Evolutionary conservation across 2,329 filamentous ascomycete species (phyloP).

Genomic region (Alternaria sp.): DNA sequence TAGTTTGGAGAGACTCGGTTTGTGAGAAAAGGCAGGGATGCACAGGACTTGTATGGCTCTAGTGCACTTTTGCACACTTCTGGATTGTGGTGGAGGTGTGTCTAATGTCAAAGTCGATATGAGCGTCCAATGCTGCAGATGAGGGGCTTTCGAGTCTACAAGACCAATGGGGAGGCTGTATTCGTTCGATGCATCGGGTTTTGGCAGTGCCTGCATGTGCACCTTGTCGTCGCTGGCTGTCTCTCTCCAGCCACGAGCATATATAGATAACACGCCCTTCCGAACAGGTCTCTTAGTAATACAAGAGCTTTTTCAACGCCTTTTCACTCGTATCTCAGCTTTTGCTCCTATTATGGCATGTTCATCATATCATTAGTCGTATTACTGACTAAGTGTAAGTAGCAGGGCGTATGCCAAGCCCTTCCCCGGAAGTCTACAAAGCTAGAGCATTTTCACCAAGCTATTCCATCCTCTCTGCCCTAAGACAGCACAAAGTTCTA

Average conservation of each 20-base stretch:
- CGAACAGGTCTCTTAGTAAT: background rate
- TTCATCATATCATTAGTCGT: too few relatives aligned
- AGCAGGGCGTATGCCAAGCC: too few relatives aligned
- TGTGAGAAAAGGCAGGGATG: background rate
- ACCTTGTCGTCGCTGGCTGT: constrained; percentile 3
- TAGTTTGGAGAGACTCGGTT: background rate
- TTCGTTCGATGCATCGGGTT: constrained; percentile 10
- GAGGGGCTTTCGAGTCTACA: background rate
- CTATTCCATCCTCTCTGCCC: too few relatives aligned
- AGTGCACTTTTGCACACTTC: constrained; percentile 15
- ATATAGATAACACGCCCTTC: background rate
- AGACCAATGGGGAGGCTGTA: background rate
- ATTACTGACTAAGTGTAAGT: background rate
- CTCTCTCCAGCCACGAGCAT: too few relatives aligned
- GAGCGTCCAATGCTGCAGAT: background rate
- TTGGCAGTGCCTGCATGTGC: background rate
- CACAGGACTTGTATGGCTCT: background rate
- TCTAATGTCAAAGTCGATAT: background rate
- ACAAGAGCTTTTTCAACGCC: too few relatives aligned
- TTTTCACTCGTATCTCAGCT: too few relatives aligned
- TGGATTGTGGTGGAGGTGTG: background rate
- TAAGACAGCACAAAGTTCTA: too few relatives aligned
- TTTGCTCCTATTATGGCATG: too few relatives aligned
- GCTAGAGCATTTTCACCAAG: too few relatives aligned
- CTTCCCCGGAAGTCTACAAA: too few relatives aligned